Conservation (phyloP, 805 yeast species). For the Suhomyces prunicola region DNA sequence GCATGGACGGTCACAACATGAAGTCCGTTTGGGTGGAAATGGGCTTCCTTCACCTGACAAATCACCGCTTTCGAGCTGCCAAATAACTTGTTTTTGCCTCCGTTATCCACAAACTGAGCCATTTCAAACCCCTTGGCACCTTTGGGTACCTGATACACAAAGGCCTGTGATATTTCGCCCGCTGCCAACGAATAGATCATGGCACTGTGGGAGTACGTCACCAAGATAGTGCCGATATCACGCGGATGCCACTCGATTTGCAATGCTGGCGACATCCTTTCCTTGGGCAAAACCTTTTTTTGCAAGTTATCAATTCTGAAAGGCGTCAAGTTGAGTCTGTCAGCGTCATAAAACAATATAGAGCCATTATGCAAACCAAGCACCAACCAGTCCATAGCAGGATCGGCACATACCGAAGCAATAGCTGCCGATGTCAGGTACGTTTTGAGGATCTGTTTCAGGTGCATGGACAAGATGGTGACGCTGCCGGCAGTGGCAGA, state of each 20-base stretch:
- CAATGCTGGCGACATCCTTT: conserved; percentile 59
- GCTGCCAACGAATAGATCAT: conserved; percentile 65
- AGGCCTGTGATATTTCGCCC: conserved; percentile 52
- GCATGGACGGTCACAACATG: conserved; percentile 75
- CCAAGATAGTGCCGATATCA: conserved; percentile 73
- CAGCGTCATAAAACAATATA: conserved; percentile 73
- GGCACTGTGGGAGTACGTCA: conserved; percentile 69
- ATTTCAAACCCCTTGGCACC: conserved; percentile 61
- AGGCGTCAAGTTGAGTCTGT: conserved; percentile 65
- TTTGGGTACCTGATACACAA: conserved; percentile 61
- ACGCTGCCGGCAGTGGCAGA: conserved; percentile 57
- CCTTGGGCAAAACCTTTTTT: conserved; percentile 52
- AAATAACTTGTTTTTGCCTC: conserved; percentile 41
- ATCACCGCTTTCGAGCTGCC: conserved; percentile 34
- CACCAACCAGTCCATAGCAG: conserved; percentile 82
- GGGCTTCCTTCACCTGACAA: conserved; percentile 45
- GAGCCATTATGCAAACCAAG: conserved; percentile 79
- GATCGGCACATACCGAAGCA: conserved; percentile 74
- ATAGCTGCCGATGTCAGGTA: conserved; percentile 63
- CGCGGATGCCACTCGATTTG: conserved; percentile 82
- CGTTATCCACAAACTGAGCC: conserved; percentile 27
- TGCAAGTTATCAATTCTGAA: conserved; percentile 71
- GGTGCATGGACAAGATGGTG: conserved; percentile 65
- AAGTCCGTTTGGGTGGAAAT: conserved; percentile 91
- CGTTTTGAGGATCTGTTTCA: conserved; percentile 57